Evolutionary conservation across 2,329 filamentous ascomycete genomes (phyloP), one percentile per base, ranked within the genome.

Genomic region (Whalleya microplaca): DNA sequence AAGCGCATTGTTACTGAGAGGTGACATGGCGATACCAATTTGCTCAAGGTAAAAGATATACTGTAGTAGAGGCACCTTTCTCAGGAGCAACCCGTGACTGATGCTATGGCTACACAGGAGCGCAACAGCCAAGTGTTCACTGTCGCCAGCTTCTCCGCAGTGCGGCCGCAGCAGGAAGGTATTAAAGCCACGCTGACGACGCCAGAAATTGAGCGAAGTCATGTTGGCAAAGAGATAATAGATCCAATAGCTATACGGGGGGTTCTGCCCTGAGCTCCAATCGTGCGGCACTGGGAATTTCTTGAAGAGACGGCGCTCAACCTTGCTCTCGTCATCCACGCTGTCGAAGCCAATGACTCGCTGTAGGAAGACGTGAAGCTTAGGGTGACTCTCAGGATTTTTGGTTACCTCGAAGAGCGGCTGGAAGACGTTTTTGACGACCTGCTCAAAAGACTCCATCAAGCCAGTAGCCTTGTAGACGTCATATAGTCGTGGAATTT

Each of bases 21-120:
- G 95, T n/a, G 94, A 98, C 95, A 99, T 99, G 59, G 95, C 95
- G 61, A 99, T 95, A 55, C 95, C 95, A 61, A 99, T 97, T 71
- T 98, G 94, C 70, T 99, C 93, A 19, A 99, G 85, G 69, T 99
- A 99, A 77, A 96, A 99, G 48, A 98, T 86, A 74, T 99, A 99
- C 74, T 99, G 95, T 53, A 99, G 77, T 58, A 99, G 77, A 2
- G 95, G 95, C 2, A 98, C 93, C 72, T 99, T 99, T 61, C 95
- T 89, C 41, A 99, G 83, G 52, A 96, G 78, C 52, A 99, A 84
- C 19, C 95, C 95, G 71, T 99, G 95, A 68, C 92, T 96, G 75
- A 99, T 99, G 71, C 94, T 97, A 75, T 98, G 93, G 66, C 92
- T 95, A 78, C 92, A 96, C 19, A 98, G 80, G 21, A 94, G 87